Base-by-base conservation (phyloP, 2,329 filamentous ascomycete genomes). In the Akanthomyces lecanii region DNA sequence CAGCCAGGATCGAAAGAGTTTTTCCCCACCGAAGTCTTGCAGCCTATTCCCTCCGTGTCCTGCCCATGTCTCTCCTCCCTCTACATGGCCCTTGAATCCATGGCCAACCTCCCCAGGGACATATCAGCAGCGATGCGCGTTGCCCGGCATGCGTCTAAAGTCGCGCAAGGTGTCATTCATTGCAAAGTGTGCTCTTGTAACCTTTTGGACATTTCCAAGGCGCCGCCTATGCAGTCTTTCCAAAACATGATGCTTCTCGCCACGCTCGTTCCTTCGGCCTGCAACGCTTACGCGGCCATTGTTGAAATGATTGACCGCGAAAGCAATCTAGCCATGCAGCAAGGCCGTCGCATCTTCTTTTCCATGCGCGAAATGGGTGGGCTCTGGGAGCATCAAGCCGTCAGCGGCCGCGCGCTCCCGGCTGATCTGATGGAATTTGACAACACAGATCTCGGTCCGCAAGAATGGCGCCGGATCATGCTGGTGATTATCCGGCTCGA, bases 211-310 rank as follows among this genome's bases (percentile, higher is more conserved):
- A 67, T 72, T 1, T 66, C 67, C 30, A 66, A 72, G 36, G 70
- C 74, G 1, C 74, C 77, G 1, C 75, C 79, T 25, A 78, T 85
- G 57, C 79, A 82, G 58, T 67, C 77, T 36, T 82, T 85, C 65
- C 85, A 87, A 69, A 86, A 79, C 68, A 76, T 82, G 56, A 86
- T 87, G 83, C 76, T 85, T 59, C 74, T 88, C 4, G 82, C 79
- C 7, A 80, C 84, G 2, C 77, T 88, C 36, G 74, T 88, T 4
- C 84, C 84, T 1, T 82, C 82, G 10, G 79, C 84, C 51, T 83
- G 81, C 60, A 81, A 85, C 69, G 81, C 82, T 8, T 88, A 88
- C 74, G 78, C 77, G 61, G 74, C 72, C 33, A 82, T 88, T 53
- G 74, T 88, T 14, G 72, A 74, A 55, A 78, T 84, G 74, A 76